Conservation (phyloP, 2,329 filamentous ascomycete species). For the Fusarium virguliforme region DNA sequence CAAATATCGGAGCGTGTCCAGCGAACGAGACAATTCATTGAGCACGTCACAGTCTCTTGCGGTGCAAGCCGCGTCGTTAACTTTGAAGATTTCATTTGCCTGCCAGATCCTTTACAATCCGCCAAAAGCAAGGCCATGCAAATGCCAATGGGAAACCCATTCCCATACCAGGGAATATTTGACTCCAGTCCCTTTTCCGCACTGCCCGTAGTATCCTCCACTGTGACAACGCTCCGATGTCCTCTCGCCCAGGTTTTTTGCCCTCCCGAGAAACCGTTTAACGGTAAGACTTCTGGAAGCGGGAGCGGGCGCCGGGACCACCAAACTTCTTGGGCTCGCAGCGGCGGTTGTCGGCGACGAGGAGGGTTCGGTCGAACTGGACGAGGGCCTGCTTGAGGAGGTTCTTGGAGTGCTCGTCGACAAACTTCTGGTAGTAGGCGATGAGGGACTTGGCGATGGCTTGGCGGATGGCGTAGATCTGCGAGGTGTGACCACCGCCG, state of each 20-base stretch:
- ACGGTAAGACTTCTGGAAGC: conserved; percentile 99
- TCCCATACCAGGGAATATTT: conserved; percentile 59
- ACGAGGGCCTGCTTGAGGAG: conserved; percentile 97
- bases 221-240: conserved; percentile 43
- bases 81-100: conserved; percentile 68
- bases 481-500: conserved; percentile 97
- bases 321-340: conserved; percentile 99
- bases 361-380: conserved; percentile 95
- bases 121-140: conserved; percentile 68
- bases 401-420: conserved; percentile 99
- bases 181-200: conserved; percentile 58
- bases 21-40: conserved; percentile 47
- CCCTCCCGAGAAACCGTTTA: conserved; percentile 67
- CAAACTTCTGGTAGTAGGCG: conserved; percentile 99
- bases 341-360: conserved; percentile 99
- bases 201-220: conserved; percentile 50
- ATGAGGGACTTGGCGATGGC: conserved; percentile 87
- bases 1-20: conserved; percentile 35
- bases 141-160: conserved; percentile 64
- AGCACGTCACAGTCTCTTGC: conserved; percentile 45
- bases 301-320: conserved; percentile 92
- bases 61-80: conserved; percentile 52
- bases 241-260: conserved; percentile 39
- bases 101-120: conserved; percentile 66
- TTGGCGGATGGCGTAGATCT: conserved; percentile 99